These are phyloP conservation scores for Fonticula alba DNA, from an alignment of 78 protist genomes.

Conservation along the genomic window DNA sequence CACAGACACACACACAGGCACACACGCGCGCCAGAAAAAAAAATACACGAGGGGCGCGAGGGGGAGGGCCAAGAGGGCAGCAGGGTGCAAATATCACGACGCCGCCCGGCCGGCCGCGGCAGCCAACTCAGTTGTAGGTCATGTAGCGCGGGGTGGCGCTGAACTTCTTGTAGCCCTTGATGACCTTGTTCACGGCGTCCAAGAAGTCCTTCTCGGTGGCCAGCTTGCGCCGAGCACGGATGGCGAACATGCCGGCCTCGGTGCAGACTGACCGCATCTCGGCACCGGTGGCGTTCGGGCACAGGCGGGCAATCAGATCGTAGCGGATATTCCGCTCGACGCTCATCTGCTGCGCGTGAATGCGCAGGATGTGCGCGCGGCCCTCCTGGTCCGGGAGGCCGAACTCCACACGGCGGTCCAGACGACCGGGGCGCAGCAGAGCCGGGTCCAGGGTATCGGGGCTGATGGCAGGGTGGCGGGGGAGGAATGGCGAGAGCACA, in stretches of 20 bases:
- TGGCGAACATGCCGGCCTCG: constrained; percentile 75
- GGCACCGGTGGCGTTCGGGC: constrained; percentile 94
- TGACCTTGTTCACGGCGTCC: constrained; percentile 96
- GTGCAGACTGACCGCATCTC: constrained; percentile 62
- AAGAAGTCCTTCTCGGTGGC: constrained; percentile 92
- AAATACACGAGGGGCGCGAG: no score
- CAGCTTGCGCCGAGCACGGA: constrained; percentile 63
- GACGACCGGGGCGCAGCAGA: constrained; percentile 92
- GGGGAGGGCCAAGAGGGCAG: no score
- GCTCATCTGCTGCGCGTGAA: constrained; percentile 70
- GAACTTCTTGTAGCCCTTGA: constrained; percentile 95
- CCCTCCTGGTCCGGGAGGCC: constrained; percentile 90
- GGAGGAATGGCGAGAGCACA: no score
- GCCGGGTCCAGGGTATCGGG: constrained; percentile 99
- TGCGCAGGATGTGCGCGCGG: constrained; percentile 74
- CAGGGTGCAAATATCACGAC: no score
- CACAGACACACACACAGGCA: no score
- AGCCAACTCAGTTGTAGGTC: constrained; percentile 72
- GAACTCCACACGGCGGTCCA: constrained; percentile 92
- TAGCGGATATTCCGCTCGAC: constrained; percentile 84
- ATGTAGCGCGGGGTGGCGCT: constrained; percentile 94
- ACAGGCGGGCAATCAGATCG: constrained; percentile 94
- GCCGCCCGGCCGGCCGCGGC: no score
- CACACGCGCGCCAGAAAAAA: no score
- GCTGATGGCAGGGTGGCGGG: constrained; percentile 13